These are phyloP conservation scores for Leishmania major DNA, from an alignment of 208 protist species.

Conservation along the genomic window DNA sequence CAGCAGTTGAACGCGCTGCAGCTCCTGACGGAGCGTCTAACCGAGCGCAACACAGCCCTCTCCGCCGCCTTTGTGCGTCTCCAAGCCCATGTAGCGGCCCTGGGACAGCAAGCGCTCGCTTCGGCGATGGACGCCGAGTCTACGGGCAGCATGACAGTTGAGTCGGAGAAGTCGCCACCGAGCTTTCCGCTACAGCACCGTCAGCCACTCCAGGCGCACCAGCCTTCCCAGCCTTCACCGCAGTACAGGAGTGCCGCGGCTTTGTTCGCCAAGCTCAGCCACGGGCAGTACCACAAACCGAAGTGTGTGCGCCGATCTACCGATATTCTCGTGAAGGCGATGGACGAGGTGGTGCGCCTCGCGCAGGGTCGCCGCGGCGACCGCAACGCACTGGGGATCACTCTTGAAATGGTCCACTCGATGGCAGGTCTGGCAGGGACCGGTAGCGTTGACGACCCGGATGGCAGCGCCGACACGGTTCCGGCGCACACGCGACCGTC, in stretches of 20 bases:
- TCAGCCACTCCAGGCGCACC: conserved; percentile 8
- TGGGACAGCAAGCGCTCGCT: conserved; percentile 25
- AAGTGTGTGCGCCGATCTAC: conserved; percentile 29
- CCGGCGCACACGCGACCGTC: conserved; percentile 7
- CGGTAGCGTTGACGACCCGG: conserved; percentile 1
- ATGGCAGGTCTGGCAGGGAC: conserved; percentile 6
- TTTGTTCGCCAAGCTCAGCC: conserved; percentile 24
- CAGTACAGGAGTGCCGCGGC: conserved; percentile 1
- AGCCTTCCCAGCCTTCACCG: background rate
- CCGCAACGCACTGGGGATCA: conserved; percentile 17
- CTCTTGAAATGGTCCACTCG: conserved; percentile 15
- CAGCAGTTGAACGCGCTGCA: conserved; percentile 75
- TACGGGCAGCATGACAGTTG: conserved; percentile 15
- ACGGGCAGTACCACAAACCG: conserved; percentile 30
- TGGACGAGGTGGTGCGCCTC: conserved; percentile 33
- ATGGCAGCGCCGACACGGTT: conserved; percentile 11
- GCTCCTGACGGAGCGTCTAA: conserved; percentile 65
- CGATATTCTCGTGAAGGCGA: conserved; percentile 26
- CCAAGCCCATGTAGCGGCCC: conserved; percentile 33
- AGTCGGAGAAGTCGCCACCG: conserved; percentile 5
- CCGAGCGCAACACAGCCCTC: conserved; percentile 49
- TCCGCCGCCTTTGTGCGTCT: conserved; percentile 44
- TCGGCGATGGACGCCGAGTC: conserved; percentile 17
- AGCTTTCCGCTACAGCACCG: background rate
- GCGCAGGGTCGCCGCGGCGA: conserved; percentile 13